Evolutionary conservation across 805 yeast genomes (phyloP), one percentile per base, ranked within the genome.

Genomic region (Candida arabinofermentans): DNA sequence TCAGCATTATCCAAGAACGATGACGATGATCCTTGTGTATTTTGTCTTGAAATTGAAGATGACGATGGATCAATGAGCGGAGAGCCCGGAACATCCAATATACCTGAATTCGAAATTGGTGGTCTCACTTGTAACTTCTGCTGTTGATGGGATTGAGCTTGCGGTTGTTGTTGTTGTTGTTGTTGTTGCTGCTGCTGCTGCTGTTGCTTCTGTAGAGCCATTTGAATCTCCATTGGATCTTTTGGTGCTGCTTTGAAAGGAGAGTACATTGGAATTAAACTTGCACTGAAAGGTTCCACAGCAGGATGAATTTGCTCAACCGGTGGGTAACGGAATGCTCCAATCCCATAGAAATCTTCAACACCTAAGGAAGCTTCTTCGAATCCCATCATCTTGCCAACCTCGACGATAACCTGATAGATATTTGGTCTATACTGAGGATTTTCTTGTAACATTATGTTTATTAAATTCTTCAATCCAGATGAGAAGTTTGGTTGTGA

Each of bases 341-440:
- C 67, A 13, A 46, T 27, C 4, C 60, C 58, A 51, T 74, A 76
- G 43, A 44, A 39, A 32, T 48, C 54, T 21, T 46, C 68, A 12
- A 72, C 40, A 5, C 55, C 58, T 14, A 65, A 41, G 2, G 52
- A 48, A 1, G 47, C 49, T 30, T 70, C 67, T 39, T 75, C 70
- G 43, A 76, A 68, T 26, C 78, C 78, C 39, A 79, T 64, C 60
- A 89, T 67, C 34, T 77, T 65, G 59, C 83, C 79, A 27, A 89
- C 58, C 50, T 81, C 86, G 41, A 66, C 61, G 43, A 82, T 56
- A 1, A 91, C 83, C 63, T 90, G 97, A 50, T 81, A 87, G 14
- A 88, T 79, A 59, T 88, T 90, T 2, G 98, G 98, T 55, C 99
- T 74, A 50, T 75, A 69, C 12, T 77, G 58, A 3, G 97, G 96